Percentiles rank a stretch among this genome's conserved stretches.
Conservation (phyloP, 345 rosid genomes). For the Boechera divaricarpa region DNA sequence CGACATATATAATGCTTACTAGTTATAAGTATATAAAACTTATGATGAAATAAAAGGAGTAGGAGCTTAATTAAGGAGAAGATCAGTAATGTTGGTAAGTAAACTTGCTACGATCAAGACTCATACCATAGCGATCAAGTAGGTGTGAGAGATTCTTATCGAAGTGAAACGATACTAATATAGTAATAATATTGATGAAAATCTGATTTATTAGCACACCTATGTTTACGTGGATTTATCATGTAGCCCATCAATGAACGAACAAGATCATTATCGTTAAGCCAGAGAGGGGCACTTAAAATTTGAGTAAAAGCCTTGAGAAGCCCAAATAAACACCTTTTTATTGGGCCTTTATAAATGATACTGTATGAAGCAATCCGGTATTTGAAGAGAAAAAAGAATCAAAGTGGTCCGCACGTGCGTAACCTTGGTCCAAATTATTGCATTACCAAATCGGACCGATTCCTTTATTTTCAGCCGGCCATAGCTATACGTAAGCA, state of each 20-base stretch:
- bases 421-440: slow-evolving; percentile 25
- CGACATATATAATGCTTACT: slow-evolving; percentile 1
- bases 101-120: neutral
- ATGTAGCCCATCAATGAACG: neutral
- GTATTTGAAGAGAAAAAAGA: no score
- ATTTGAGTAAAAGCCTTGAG: neutral
- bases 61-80: neutral
- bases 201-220: neutral
- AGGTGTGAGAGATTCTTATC: neutral
- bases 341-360: no score
- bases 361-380: no score
- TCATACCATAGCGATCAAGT: neutral
- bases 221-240: neutral
- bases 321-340: slow-evolving; percentile 10
- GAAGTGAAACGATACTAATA: neutral
- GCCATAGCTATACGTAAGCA: slow-evolving; percentile 6
- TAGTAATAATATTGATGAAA: no score
- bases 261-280: neutral
- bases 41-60: neutral
- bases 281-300: neutral
- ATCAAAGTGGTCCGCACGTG: neutral
- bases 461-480: slow-evolving; percentile 22
- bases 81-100: neutral
- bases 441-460: slow-evolving; percentile 4
- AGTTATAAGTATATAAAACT: neutral